Evolutionary conservation across 2,329 filamentous ascomycete genomes (phyloP), one percentile per base, ranked within the genome.

Genomic region (Endocalyx cinctus): DNA sequence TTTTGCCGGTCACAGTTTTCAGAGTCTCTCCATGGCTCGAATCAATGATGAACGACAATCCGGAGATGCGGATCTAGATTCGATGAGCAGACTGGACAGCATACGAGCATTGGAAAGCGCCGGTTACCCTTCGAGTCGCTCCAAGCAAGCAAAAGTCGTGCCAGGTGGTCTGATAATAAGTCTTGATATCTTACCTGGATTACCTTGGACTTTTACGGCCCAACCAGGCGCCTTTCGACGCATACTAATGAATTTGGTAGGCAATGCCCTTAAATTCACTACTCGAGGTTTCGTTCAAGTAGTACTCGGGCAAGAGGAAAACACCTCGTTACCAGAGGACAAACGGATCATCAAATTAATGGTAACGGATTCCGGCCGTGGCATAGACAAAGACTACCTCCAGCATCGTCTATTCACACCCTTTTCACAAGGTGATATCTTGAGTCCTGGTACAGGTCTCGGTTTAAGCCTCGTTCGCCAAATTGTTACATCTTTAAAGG

Each of bases 181-280:
- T 13, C 54, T 77, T 5, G 66, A 74, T 41, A 65, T 79, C 10
- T 64, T 70, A 3, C 63, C 49, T 37, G 61, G 15, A 40, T 62
- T 33, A 43, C 62, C 50, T 8, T 81, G 77, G 74, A 53, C 58
- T 1, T 78, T 76, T 45, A 59, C 67, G 13, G 68, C 70, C 0
- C 70, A 79, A 27, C 65, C 72, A 0, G 77, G 77, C 1, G 64
- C 64, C 0, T 42, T 66, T 8, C 55, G 64, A 11, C 66, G 75
- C 1, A 72, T 82, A 16, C 60, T 81, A 16, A 77, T 80, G 73
- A 82, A 82, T 27, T 41, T 82, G 0, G 70, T 80, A 22, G 74
- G 75, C 7, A 82, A 82, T 46, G 64, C 77, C 0, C 63, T 82
- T 41, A 82, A 82, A 45, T 81, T 78, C 38, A 82, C 77, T 0